A percentile compares a stretch with the other conserved stretches of the same genome.
phyloP scores from a whole-genome alignment of 2,329 filamentous ascomycete genomes.

The Pestalotiopsis sp. region DNA sequence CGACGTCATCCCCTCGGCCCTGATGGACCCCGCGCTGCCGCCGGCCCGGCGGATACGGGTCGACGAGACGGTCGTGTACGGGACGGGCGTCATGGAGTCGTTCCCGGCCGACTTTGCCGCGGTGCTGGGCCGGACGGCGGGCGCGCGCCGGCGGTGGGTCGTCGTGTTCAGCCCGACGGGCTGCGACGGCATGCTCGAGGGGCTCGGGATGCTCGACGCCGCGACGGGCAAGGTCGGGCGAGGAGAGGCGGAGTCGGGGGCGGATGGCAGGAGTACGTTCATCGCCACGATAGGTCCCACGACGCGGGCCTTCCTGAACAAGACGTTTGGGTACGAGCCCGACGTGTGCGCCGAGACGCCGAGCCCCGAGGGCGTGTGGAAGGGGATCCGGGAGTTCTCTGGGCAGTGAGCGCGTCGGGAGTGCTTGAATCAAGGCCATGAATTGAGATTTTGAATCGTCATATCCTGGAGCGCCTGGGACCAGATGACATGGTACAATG shows the following conservation, averaged over 20 bases:
- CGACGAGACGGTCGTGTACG: slow-evolving; percentile 82
- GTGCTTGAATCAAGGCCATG: not conserved
- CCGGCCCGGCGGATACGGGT: slow-evolving; percentile 61
- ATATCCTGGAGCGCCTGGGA: not conserved
- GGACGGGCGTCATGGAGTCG: slow-evolving; percentile 78
- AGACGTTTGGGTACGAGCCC: slow-evolving; percentile 67
- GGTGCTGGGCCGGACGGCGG: slow-evolving; percentile 48
- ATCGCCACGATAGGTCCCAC: slow-evolving; percentile 94
- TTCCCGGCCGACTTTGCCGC: slow-evolving; percentile 70
- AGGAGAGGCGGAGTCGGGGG: slow-evolving; percentile 16
- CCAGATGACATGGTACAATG: too few relatives aligned
- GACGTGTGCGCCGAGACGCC: slow-evolving; percentile 83
- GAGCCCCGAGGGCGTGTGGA: slow-evolving; percentile 76
- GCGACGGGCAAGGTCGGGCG: slow-evolving; percentile 40
- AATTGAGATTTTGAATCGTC: not conserved
- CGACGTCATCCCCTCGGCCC: slow-evolving; percentile 83
- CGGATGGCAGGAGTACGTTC: slow-evolving; percentile 40
- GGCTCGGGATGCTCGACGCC: slow-evolving; percentile 53
- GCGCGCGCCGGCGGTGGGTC: slow-evolving; percentile 62
- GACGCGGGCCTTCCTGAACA: slow-evolving; percentile 73
- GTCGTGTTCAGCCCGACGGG: slow-evolving; percentile 74
- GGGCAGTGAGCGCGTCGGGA: not conserved
- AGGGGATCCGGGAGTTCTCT: slow-evolving; percentile 57
- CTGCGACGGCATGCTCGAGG: slow-evolving; percentile 61
- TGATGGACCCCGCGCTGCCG: slow-evolving; percentile 62